Conservation (phyloP, 2,329 filamentous ascomycete species). For the Colletotrichum lini region DNA sequence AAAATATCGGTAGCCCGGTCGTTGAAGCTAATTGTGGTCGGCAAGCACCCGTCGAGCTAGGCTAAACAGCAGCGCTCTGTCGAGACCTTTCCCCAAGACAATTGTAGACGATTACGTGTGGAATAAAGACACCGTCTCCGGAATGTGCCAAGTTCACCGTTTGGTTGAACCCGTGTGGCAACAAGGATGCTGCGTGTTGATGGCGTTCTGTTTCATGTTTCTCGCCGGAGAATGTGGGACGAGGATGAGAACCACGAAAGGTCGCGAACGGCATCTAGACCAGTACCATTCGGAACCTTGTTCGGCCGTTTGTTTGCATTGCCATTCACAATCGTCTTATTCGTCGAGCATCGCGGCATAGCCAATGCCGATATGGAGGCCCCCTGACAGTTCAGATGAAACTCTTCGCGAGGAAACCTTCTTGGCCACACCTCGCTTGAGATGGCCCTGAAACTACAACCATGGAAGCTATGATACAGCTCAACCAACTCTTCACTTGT, state of each 20-base stretch:
- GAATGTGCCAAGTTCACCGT: not conserved
- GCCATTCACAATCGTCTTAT: not conserved
- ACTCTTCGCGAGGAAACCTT: conserved; percentile 19
- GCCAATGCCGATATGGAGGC: not conserved
- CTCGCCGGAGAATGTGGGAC: too few relatives aligned
- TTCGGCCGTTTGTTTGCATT: not conserved
- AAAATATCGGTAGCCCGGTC: not conserved
- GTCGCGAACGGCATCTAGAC: not conserved
- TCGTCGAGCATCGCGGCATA: not conserved
- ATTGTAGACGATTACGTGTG: not conserved
- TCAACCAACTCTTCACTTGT: not conserved
- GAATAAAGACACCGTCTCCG: not conserved
- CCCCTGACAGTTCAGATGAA: conserved; percentile 6
- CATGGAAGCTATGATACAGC: not conserved
- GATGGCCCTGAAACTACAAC: not conserved
- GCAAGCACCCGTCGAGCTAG: not conserved
- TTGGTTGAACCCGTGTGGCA: not conserved
- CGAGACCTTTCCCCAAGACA: too few relatives aligned
- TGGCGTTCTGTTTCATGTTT: not conserved
- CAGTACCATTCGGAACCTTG: not conserved
- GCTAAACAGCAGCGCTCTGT: not conserved
- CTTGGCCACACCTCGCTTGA: not conserved
- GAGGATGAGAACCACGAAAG: too few relatives aligned
- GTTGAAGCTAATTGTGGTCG: not conserved
- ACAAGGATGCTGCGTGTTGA: not conserved